Conservation (phyloP, 352 stramenopile genomes). For the Poterioochromonas sp. region DNA sequence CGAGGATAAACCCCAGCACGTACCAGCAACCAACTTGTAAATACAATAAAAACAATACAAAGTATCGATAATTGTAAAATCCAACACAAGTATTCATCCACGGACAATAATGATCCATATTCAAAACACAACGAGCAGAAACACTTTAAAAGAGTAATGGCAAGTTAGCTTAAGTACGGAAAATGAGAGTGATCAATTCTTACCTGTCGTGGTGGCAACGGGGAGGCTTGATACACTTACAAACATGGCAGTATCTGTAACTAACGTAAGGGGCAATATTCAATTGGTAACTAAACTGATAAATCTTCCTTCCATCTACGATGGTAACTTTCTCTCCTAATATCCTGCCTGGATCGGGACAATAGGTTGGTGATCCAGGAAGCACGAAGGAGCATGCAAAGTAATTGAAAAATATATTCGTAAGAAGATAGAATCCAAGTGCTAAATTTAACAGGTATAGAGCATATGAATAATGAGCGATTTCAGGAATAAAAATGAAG, state of each 20-base stretch:
- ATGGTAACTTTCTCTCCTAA: constrained; percentile 10
- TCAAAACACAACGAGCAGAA: constrained; percentile 21
- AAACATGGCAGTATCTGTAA: constrained; percentile 22
- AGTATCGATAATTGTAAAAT: constrained; percentile 56
- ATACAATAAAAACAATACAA: constrained; percentile 46
- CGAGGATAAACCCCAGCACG: neutral
- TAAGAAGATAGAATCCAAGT: neutral
- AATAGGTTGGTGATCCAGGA: constrained; percentile 22
- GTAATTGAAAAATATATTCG: constrained; percentile 36
- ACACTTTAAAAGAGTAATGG: neutral
- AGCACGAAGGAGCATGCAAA: constrained; percentile 15
- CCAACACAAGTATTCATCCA: constrained; percentile 62
- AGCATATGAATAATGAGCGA: neutral
- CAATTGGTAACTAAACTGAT: neutral
- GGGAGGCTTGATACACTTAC: constrained; percentile 23
- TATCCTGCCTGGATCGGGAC: neutral
- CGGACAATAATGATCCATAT: constrained; percentile 58
- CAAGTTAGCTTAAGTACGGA: neutral
- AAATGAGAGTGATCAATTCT: neutral
- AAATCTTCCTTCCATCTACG: constrained; percentile 16
- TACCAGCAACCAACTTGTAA: constrained; percentile 34
- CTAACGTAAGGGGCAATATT: neutral
- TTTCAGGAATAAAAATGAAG: neutral
- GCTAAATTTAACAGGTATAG: neutral
- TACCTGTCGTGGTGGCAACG: constrained; percentile 33